Conservation (phyloP, 345 rosid species). For the Salix purpurea region DNA sequence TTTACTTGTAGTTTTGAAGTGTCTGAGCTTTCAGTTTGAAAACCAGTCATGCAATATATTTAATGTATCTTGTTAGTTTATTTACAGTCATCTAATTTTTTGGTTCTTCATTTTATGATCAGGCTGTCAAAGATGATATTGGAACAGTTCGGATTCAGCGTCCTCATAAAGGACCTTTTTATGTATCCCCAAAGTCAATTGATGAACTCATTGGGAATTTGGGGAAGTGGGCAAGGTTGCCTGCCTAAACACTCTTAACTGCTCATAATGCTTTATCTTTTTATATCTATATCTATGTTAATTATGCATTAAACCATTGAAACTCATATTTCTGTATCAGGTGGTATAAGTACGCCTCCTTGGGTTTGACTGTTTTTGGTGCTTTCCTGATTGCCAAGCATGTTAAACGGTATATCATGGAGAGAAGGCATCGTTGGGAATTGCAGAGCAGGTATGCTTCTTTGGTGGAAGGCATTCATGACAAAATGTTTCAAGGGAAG, state of each 20-base stretch:
- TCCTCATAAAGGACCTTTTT: conserved; percentile 85
- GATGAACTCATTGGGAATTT: conserved; percentile 56
- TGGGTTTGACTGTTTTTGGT: conserved; percentile 67
- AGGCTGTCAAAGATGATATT: conserved; percentile 88
- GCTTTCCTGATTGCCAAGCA: conserved; percentile 57
- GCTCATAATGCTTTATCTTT: background rate
- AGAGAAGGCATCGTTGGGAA: conserved; percentile 52
- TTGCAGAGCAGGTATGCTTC: conserved; percentile 43
- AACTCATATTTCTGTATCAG: conserved; percentile 34
- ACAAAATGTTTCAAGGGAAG: background rate
- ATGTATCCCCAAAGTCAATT: conserved; percentile 73
- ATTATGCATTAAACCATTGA: background rate
- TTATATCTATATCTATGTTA: conserved; percentile 3
- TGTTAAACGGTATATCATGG: conserved; percentile 49
- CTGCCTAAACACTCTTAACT: background rate
- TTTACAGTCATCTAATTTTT: background rate
- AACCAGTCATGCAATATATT: background rate
- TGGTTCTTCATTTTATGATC: conserved; percentile 19
- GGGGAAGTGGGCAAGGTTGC: conserved; percentile 84
- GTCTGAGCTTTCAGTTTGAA: background rate
- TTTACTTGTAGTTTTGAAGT: background rate
- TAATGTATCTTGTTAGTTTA: background rate
- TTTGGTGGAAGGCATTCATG: background rate
- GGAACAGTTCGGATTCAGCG: conserved; percentile 78
- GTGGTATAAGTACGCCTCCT: conserved; percentile 65